Evolutionary conservation across 2,329 filamentous ascomycete species (phyloP).

Genomic region (Diaporthe sp.): DNA sequence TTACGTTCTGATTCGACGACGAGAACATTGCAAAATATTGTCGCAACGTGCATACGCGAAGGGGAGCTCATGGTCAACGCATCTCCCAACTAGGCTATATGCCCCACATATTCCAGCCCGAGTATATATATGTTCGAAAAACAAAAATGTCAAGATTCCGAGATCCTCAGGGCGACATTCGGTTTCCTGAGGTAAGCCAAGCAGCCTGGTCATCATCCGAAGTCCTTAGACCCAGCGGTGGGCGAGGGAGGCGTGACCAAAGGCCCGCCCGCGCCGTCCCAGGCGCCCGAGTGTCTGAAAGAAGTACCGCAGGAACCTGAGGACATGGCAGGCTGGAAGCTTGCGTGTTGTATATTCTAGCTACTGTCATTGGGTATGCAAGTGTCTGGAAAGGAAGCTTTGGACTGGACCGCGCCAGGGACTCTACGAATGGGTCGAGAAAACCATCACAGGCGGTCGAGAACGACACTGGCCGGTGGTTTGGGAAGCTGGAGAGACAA

Average conservation of each 20-base stretch:
- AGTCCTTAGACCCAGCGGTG: neutral
- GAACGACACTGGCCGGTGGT: neutral
- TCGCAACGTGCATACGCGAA: neutral
- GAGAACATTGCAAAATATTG: neutral
- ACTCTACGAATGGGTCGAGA: neutral
- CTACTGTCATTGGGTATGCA: accelerated
- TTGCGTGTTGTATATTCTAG: accelerated
- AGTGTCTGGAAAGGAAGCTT: too few species aligned
- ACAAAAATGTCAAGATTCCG: neutral
- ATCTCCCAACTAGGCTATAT: neutral
- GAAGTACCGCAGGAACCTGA: neutral
- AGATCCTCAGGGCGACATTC: accelerated
- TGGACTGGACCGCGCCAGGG: neutral
- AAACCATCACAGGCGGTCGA: neutral
- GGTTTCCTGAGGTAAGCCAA: neutral
- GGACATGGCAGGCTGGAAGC: accelerated
- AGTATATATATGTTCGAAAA: neutral
- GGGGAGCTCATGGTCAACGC: neutral
- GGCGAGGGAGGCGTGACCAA: neutral
- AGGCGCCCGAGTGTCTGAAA: slow-evolving; percentile 2
- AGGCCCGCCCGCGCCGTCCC: neutral
- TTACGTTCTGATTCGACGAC: neutral
- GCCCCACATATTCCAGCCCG: neutral
- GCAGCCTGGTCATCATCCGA: neutral
- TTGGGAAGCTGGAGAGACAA: neutral